These are phyloP conservation scores for Rhododendron williamsianum DNA, from an alignment of 148 eudicot species.

Conservation along the genomic window DNA sequence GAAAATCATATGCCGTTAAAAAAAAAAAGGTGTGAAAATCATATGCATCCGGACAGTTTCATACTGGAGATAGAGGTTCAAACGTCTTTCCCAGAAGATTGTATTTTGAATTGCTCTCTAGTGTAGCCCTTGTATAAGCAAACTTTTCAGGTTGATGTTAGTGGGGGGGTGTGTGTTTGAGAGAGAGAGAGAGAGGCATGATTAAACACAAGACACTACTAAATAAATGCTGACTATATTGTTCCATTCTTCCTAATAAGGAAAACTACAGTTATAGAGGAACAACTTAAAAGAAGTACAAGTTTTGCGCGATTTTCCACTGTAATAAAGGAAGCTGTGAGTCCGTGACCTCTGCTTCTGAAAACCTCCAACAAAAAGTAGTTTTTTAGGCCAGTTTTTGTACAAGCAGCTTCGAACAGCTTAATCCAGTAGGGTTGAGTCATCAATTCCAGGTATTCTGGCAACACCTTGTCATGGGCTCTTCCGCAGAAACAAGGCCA, in stretches of 20 bases:
- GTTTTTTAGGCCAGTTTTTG: neutral
- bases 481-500: slow-evolving; percentile 48
- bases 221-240: neutral
- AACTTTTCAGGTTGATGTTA: neutral
- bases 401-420: neutral
- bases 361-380: neutral
- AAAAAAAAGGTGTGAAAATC: neutral
- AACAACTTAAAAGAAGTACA: neutral
- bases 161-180: neutral
- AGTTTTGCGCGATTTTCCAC: neutral
- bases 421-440: neutral
- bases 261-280: neutral
- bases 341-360: neutral
- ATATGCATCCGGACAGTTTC: neutral
- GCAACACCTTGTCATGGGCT: slow-evolving; percentile 13
- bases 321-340: neutral
- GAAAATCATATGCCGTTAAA: neutral
- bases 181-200: neutral
- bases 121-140: neutral
- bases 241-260: neutral
- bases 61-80: neutral
- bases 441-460: neutral
- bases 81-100: neutral
- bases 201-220: neutral
- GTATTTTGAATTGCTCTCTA: neutral